A percentile compares a stretch with the other conserved stretches of the same genome.
phyloP scores from a whole-genome alignment of 2,329 filamentous ascomycete genomes.

The Juglanconis sp. region DNA sequence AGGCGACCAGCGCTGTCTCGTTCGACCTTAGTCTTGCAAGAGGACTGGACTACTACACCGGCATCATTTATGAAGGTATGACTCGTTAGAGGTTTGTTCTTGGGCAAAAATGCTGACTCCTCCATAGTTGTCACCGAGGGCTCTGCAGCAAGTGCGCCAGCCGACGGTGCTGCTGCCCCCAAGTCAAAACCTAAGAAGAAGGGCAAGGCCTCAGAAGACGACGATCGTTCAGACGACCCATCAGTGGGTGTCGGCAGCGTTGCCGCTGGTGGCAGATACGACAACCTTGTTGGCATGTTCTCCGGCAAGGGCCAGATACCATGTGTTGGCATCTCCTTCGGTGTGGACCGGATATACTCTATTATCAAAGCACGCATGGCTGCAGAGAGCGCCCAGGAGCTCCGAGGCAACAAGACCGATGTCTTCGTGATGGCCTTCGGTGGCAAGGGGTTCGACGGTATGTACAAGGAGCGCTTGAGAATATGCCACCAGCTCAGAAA shows the following conservation, averaged over 20 bases:
- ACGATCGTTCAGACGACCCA: constrained; percentile 74
- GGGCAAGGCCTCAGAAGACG: constrained; percentile 50
- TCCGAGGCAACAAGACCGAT: constrained; percentile 66
- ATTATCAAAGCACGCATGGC: constrained; percentile 75
- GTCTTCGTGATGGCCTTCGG: constrained; percentile 95
- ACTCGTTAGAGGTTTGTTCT: constrained; percentile 2
- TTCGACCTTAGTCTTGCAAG: constrained; percentile 89
- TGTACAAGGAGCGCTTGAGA: constrained; percentile 80
- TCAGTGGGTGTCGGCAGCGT: constrained; percentile 81
- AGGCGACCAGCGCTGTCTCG: constrained; percentile 69
- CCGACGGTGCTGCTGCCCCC: constrained; percentile 30
- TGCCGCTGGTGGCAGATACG: constrained; percentile 82
- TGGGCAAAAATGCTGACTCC: not conserved
- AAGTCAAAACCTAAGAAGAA: constrained; percentile 47
- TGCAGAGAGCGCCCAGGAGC: constrained; percentile 49
- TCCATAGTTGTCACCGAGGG: constrained; percentile 18
- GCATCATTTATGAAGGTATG: constrained; percentile 29
- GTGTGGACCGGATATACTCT: constrained; percentile 86
- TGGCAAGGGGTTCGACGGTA: constrained; percentile 76
- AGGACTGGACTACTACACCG: constrained; percentile 79
- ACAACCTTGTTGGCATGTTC: constrained; percentile 89
- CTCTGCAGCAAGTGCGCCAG: constrained; percentile 32
- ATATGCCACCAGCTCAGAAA: constrained; percentile 78
- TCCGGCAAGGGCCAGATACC: constrained; percentile 72
- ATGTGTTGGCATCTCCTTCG: constrained; percentile 85